phyloP scores from a whole-genome alignment of 1,284 basidiomycete genomes.

The Inonotus hispidus region DNA sequence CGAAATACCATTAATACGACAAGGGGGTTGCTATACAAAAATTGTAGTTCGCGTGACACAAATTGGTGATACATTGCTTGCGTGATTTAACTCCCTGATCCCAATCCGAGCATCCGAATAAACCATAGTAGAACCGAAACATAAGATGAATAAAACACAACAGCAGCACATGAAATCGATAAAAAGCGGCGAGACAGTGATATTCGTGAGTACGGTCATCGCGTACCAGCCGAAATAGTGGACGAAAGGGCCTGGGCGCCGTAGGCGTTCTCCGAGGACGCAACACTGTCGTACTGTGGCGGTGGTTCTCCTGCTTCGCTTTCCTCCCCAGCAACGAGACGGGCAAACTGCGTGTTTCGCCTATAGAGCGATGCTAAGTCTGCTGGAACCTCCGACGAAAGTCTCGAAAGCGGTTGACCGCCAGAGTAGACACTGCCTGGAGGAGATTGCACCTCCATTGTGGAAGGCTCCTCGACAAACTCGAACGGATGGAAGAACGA shows the following conservation, averaged over 20 bases:
- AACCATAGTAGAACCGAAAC: not conserved
- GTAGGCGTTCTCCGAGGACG: not conserved
- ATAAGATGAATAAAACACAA: not conserved
- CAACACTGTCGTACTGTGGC: constrained; percentile 45
- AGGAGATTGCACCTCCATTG: not conserved
- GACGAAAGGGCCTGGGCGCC: constrained; percentile 5
- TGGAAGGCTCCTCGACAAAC: not conserved
- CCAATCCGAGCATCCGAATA: not conserved
- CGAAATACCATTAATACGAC: too few relatives aligned
- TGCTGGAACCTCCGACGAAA: constrained; percentile 21
- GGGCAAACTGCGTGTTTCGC: constrained; percentile 47
- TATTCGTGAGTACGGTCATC: not conserved
- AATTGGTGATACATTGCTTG: constrained; percentile 1
- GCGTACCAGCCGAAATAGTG: not conserved
- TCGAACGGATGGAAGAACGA: constrained; percentile 5
- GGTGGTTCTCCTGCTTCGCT: constrained; percentile 60
- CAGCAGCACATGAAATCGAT: not conserved
- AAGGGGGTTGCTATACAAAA: not conserved
- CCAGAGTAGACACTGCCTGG: not conserved
- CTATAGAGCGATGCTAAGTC: constrained; percentile 32
- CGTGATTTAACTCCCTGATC: not conserved
- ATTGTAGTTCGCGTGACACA: not conserved
- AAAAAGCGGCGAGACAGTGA: not conserved
- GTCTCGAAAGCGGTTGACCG: constrained; percentile 7
- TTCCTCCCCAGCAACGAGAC: constrained; percentile 58